phyloP scores from a whole-genome alignment of 768 basidiomycete species.

The Leccinum obscurum region DNA sequence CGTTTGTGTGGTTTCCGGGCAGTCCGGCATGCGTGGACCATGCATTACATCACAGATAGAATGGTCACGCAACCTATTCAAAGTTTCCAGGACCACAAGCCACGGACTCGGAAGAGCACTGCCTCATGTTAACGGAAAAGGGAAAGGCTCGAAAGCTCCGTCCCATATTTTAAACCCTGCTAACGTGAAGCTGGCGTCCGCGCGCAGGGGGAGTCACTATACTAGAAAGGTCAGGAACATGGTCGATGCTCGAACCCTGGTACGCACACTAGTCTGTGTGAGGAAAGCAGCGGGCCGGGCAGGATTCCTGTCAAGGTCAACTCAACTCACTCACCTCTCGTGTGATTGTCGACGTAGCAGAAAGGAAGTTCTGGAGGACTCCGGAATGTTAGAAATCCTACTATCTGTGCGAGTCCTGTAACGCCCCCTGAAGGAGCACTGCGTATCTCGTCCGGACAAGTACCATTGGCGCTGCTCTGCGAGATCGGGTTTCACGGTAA shows the following conservation, averaged over 20 bases:
- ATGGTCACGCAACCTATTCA: conserved; percentile 3
- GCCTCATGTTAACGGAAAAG: conserved; percentile 5
- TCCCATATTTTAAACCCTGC: background rate
- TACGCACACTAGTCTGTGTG: background rate
- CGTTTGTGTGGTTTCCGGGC: background rate
- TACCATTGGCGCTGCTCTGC: background rate
- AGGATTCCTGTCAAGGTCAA: background rate
- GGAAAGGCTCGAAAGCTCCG: background rate
- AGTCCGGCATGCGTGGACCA: background rate
- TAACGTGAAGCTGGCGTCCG: conserved; percentile 21
- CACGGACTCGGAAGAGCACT: background rate
- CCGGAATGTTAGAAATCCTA: background rate
- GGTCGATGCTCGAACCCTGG: conserved; percentile 5
- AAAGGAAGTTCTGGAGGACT: background rate
- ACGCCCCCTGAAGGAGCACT: background rate
- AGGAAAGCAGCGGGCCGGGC: background rate
- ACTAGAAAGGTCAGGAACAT: conserved; percentile 6
- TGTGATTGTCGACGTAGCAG: background rate
- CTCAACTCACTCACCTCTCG: background rate
- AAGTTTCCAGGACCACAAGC: background rate
- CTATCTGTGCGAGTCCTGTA: background rate
- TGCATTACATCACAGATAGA: background rate
- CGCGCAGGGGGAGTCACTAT: background rate
- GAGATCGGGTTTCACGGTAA: conserved; percentile 1
- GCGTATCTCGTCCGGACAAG: background rate